phyloP scores from a whole-genome alignment of 140 eudicot genomes.

The Anethum foeniculum region DNA sequence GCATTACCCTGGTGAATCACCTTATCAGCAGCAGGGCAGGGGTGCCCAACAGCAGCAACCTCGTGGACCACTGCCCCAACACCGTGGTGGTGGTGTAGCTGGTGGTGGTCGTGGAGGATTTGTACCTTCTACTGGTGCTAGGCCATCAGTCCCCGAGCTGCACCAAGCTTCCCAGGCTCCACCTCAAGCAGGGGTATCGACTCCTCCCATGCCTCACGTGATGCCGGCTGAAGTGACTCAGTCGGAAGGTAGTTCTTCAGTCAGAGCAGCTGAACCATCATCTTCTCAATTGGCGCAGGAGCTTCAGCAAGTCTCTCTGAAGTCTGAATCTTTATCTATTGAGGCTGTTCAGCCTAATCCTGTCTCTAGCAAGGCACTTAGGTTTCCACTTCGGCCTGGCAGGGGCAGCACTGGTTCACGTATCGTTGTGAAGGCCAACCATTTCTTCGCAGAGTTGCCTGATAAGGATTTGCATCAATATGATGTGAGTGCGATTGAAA shows the following conservation, averaged over 20 bases:
- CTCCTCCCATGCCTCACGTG: conserved; percentile 30
- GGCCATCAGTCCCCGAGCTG: conserved; percentile 95
- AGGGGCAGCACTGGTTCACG: conserved; percentile 61
- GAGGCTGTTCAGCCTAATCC: conserved; percentile 43
- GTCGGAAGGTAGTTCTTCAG: conserved; percentile 48
- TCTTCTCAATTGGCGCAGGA: conserved; percentile 30
- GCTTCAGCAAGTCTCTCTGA: conserved; percentile 45
- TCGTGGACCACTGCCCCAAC: conserved; percentile 54
- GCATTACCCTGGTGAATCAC: conserved; percentile 55
- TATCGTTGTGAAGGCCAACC: conserved; percentile 80
- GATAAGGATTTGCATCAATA: conserved; percentile 74
- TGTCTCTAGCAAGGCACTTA: conserved; percentile 71
- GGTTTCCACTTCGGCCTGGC: conserved; percentile 90
- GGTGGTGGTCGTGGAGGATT: conserved; percentile 38
- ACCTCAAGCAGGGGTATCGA: conserved; percentile 48
- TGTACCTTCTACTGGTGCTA: conserved; percentile 58
- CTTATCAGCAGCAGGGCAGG: conserved; percentile 27
- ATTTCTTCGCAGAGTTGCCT: conserved; percentile 71
- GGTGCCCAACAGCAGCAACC: conserved; percentile 14
- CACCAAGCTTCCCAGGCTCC: conserved; percentile 92
- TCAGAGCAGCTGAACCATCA: conserved; percentile 23
- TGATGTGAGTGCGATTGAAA: conserved; percentile 43
- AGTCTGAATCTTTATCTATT: conserved; percentile 37
- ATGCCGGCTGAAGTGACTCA: conserved; percentile 24
- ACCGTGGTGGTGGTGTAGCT: conserved; percentile 41